Evolutionary conservation across 768 basidiomycete genomes (phyloP).

Genomic region (Kwoniella botswanensis): DNA sequence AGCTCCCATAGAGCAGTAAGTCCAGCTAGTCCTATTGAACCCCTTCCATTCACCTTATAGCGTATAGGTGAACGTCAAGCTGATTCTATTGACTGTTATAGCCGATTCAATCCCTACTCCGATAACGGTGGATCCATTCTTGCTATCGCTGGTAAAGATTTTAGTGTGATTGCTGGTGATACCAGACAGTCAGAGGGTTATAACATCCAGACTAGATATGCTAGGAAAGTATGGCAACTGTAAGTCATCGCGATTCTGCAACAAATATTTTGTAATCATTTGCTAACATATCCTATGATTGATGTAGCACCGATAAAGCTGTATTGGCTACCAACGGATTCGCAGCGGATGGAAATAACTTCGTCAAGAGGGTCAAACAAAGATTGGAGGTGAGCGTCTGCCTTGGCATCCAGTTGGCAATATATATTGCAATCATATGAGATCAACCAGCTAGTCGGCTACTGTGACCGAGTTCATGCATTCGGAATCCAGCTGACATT

Average conservation of each 20-base stretch:
- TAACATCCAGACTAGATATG: constrained; percentile 95
- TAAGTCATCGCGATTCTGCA: constrained; percentile 61
- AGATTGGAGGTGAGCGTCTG: constrained; percentile 79
- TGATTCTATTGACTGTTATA: constrained; percentile 1
- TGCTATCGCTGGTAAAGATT: constrained; percentile 85
- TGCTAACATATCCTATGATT: background rate
- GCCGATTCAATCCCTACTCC: constrained; percentile 80
- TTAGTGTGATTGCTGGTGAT: constrained; percentile 93
- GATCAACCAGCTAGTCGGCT: background rate
- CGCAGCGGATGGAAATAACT: constrained; percentile 95
- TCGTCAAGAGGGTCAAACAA: constrained; percentile 95
- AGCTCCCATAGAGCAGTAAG: constrained; percentile 51
- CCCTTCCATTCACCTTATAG: background rate
- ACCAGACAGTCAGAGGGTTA: constrained; percentile 97
- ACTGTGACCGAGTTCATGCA: background rate
- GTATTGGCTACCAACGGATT: constrained; percentile 96
- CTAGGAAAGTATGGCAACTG: constrained; percentile 92
- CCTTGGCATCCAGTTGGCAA: background rate
- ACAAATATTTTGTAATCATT: background rate
- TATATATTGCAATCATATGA: background rate
- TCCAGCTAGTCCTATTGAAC: background rate
- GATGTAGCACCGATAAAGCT: constrained; percentile 82
- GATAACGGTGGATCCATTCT: constrained; percentile 97
- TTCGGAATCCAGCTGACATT: background rate
- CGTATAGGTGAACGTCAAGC: too few relatives aligned